Base-by-base conservation (phyloP, 140 eudicot genomes). In the Senecio squalidus region DNA sequence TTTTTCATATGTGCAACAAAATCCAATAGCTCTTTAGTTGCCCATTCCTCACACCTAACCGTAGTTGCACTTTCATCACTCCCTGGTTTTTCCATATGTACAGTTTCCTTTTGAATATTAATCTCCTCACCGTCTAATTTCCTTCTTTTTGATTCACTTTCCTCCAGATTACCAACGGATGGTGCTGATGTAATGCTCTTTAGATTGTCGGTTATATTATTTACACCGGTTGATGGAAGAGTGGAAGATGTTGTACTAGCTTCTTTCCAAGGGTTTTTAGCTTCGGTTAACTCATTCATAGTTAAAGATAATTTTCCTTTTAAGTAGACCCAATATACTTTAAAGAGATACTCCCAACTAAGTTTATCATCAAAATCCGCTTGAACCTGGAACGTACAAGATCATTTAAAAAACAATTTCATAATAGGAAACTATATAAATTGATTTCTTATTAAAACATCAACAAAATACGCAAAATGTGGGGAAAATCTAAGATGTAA, bases 301-400 rank as follows among this genome's bases (percentile, higher is more conserved):
- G 95, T 82, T 48, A 92, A 71, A 24, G 95, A 79, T 43, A 84
- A 81, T 56, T 84, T 92, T 48, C 77, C 89, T 69, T 88, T 92
- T 62, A 92, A 59, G 71, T 24, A 70, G 52, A 84, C 63, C 96
- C 96, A 92, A 49, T 92, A 92, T 62, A 87, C 88, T 78, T 92
- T 92, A 48, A 92, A 92, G 26, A 92, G 96, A 82, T 92, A 92
- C 69, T 92, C 99, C 99, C 99, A 92, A 76, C 96, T 92, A 68
- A 65, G 75, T 53, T 74, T 79, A 71, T 92, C 99, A 68, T 92
- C 99, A 81, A 92, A 92, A 80, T 92, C 99, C 45, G 86, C 99
- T 66, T 86, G 85, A 73, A 82, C 87, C 96, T 92, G 90, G 56
- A 71, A 49, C 9, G 30, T 23, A 28, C 59, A 44, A 49, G 26